Conservation (phyloP, 306 rosid species). For the Acacia crassicarpa region DNA sequence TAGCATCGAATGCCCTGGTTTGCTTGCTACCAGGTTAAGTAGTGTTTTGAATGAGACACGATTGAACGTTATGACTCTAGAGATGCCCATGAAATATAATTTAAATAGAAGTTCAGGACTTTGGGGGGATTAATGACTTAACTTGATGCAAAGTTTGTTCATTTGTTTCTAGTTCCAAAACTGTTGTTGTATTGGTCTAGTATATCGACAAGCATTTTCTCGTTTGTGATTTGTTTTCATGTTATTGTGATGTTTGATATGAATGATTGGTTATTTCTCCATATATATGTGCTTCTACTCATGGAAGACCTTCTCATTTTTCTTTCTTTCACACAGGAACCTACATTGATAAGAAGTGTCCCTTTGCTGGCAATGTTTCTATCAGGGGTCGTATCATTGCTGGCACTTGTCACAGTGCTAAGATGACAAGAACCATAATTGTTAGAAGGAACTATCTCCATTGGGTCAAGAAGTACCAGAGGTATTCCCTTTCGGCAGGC, state of each 20-base stretch:
- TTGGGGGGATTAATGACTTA: not conserved
- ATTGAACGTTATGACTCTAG: not conserved
- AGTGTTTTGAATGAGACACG: not conserved
- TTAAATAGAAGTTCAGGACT: not conserved
- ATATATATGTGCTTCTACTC: not conserved
- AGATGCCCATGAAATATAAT: not conserved
- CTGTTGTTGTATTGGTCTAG: not conserved
- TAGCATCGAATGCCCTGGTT: not conserved
- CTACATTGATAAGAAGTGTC: constrained; percentile 84
- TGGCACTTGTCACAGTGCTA: constrained; percentile 90
- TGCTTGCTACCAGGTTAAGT: not conserved
- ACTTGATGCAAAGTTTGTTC: not conserved
- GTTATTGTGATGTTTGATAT: not conserved
- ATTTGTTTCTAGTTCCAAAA: not conserved
- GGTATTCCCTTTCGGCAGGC: constrained; percentile 33
- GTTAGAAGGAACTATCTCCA: constrained; percentile 82
- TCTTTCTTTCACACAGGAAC: constrained; percentile 44
- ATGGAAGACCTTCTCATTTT: not conserved
- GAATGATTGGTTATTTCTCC: not conserved
- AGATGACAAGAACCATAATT: constrained; percentile 76
- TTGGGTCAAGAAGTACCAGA: constrained; percentile 76
- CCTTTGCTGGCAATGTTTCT: constrained; percentile 78
- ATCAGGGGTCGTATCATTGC: constrained; percentile 78
- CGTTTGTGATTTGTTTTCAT: not conserved
- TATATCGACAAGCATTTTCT: not conserved